These are phyloP conservation scores for Mucor piriformis DNA, from an alignment of 371 early-diverging fungal genomes.

Conservation along the genomic window DNA sequence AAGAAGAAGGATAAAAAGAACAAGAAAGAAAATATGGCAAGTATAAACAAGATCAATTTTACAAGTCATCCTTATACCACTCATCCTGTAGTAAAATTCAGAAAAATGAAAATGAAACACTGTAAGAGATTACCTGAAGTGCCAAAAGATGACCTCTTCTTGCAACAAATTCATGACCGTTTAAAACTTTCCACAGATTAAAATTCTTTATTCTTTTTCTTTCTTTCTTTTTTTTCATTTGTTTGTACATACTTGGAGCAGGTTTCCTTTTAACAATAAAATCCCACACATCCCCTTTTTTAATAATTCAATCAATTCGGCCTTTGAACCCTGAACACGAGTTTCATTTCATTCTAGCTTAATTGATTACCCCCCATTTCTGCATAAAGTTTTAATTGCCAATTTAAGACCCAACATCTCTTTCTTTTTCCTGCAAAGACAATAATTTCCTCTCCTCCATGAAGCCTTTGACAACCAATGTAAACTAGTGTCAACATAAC, in stretches of 20 bases:
- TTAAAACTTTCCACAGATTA: neutral
- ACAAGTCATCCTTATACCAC: constrained; percentile 28
- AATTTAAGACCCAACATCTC: too few species aligned
- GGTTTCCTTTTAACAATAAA: neutral
- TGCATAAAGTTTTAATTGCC: too few species aligned
- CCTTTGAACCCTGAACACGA: too few species aligned
- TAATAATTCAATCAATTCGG: neutral
- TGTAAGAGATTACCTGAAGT: constrained; percentile 24
- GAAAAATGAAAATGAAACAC: constrained; percentile 22
- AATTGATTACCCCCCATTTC: too few species aligned
- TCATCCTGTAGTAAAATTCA: constrained; percentile 29
- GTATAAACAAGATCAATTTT: constrained; percentile 17
- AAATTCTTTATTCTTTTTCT: neutral
- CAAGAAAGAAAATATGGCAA: constrained; percentile 12
- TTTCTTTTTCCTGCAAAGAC: too few species aligned
- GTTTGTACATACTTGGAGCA: neutral
- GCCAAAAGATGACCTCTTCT: constrained; percentile 26
- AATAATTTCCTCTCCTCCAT: too few species aligned
- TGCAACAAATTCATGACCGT: constrained; percentile 27
- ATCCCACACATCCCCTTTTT: too few species aligned
- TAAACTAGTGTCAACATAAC: neutral
- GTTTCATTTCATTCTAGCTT: too few species aligned
- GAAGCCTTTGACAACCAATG: neutral
- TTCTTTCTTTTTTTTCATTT: neutral
- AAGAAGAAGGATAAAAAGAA: constrained; percentile 20